Percentiles rank a stretch among this genome's conserved stretches.
These are phyloP conservation scores for Podospora bellae-mahoneyi DNA, from an alignment of 495 filamentous ascomycete species.

Conservation along the genomic window DNA sequence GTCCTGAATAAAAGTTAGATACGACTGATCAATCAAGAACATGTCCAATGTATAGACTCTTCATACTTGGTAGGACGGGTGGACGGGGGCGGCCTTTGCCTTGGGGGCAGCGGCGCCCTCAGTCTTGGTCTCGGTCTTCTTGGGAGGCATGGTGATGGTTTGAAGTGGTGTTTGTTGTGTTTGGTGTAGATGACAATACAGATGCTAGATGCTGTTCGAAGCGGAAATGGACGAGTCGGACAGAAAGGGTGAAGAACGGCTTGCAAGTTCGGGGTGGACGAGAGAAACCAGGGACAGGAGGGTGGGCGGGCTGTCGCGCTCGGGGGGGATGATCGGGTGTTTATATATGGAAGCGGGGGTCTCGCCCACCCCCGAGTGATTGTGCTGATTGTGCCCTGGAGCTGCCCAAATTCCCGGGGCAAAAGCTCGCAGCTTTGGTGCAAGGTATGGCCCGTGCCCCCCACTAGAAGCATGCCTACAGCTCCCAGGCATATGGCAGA, in stretches of 20 bases:
- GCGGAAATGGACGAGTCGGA: slow-evolving; percentile 12
- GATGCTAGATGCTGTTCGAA: slow-evolving; percentile 15
- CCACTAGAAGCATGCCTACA: slow-evolving; percentile 12
- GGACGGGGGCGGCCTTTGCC: slow-evolving; percentile 50
- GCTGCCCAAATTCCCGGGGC: slow-evolving; percentile 25
- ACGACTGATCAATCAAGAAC: slow-evolving; percentile 17
- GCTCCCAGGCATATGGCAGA: slow-evolving; percentile 3
- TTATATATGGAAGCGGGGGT: slow-evolving; percentile 49
- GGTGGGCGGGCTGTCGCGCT: slow-evolving; percentile 43
- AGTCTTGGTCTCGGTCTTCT: slow-evolving; percentile 51
- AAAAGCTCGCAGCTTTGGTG: slow-evolving; percentile 16
- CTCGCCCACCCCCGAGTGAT: slow-evolving; percentile 35
- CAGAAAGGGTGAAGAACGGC: background rate
- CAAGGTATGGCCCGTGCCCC: slow-evolving; percentile 25
- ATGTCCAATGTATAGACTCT: slow-evolving; percentile 12
- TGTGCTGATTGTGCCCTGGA: slow-evolving; percentile 30
- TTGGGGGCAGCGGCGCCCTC: slow-evolving; percentile 47
- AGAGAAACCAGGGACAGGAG: slow-evolving; percentile 37
- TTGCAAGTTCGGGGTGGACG: slow-evolving; percentile 3
- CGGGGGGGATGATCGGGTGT: slow-evolving; percentile 43
- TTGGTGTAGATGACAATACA: slow-evolving; percentile 10
- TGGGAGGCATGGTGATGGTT: slow-evolving; percentile 58
- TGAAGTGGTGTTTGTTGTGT: slow-evolving; percentile 10
- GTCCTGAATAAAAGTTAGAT: slow-evolving; percentile 50
- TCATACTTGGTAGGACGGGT: slow-evolving; percentile 58